A percentile compares a stretch with the other conserved stretches of the same genome.
Evolutionary conservation across 768 basidiomycete genomes (phyloP).

Genomic region (Krasilnikovozyma curviuscula): DNA sequence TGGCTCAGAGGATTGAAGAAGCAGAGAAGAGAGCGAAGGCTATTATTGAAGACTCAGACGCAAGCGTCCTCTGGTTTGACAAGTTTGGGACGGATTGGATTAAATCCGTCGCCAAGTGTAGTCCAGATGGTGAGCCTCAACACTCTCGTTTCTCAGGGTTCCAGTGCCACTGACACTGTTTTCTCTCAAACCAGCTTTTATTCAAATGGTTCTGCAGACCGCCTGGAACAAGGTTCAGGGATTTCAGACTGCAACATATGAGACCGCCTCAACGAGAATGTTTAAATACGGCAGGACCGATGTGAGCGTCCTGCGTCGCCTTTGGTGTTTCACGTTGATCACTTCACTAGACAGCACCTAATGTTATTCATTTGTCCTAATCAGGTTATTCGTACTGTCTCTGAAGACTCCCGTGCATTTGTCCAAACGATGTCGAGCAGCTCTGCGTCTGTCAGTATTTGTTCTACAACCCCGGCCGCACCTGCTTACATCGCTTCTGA

Average conservation of each 20-base stretch:
- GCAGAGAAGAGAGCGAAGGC: conserved; percentile 40
- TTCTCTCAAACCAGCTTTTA: conserved; percentile 40
- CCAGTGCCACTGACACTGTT: background rate
- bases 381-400: conserved; percentile 63
- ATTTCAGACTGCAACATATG: conserved; percentile 70
- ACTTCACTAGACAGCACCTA: too few species aligned
- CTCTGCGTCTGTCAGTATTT: conserved; percentile 30
- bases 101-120: conserved; percentile 43
- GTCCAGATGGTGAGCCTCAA: too few species aligned
- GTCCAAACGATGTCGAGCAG: conserved; percentile 44
- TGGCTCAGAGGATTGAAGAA: conserved; percentile 37
- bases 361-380: too few species aligned
- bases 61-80: conserved; percentile 59
- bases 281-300: conserved; percentile 80
- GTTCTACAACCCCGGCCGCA: background rate
- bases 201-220: conserved; percentile 79
- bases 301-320: too few species aligned
- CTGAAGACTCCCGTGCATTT: conserved; percentile 51
- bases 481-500: background rate
- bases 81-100: conserved; percentile 80
- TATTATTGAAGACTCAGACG: conserved; percentile 61
- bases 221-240: conserved; percentile 69
- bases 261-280: conserved; percentile 72
- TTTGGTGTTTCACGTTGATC: too few species aligned
- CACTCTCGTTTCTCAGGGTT: background rate